These are phyloP conservation scores for Coniochaeta pulveracea DNA, from an alignment of 2,329 filamentous ascomycete species.

Conservation along the genomic window DNA sequence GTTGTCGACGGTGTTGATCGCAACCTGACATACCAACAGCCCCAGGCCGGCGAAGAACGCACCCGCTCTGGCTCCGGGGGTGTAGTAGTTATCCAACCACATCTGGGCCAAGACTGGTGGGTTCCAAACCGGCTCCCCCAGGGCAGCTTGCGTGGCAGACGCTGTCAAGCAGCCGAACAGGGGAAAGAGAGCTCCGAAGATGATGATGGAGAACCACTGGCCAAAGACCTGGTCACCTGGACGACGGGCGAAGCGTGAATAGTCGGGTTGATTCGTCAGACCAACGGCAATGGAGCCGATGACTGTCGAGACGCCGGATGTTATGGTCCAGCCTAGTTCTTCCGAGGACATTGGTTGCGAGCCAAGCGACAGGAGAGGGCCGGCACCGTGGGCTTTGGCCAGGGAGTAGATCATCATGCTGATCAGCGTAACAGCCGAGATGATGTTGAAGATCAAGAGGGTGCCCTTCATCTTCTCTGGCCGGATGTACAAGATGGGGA, in stretches of 20 bases:
- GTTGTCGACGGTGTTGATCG: constrained; percentile 33
- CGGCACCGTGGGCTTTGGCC: constrained; percentile 18
- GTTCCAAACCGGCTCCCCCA: constrained; percentile 28
- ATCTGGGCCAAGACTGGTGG: constrained; percentile 27
- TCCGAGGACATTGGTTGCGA: constrained; percentile 5
- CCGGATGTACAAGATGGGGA: constrained; percentile 29
- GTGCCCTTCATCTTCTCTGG: constrained; percentile 25
- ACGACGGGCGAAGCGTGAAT: constrained; percentile 26
- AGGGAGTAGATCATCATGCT: constrained; percentile 24
- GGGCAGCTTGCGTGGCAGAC: constrained; percentile 10
- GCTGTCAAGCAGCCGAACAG: constrained; percentile 25
- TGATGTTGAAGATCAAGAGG: constrained; percentile 17
- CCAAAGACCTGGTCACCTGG: constrained; percentile 29
- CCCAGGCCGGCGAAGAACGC: constrained; percentile 33
- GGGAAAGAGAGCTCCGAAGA: constrained; percentile 25
- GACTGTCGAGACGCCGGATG: constrained; percentile 26
- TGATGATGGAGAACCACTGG: constrained; percentile 23
- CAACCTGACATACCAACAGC: constrained; percentile 31
- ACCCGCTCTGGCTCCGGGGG: constrained; percentile 23
- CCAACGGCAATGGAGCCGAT: constrained; percentile 32
- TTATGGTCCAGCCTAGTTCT: constrained; percentile 23
- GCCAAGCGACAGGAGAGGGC: constrained; percentile 13
- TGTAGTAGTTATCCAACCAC: constrained; percentile 20
- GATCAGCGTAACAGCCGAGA: constrained; percentile 18
- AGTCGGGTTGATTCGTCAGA: constrained; percentile 32